A percentile compares a stretch with the other conserved stretches of the same genome.
phyloP scores from a whole-genome alignment of 2,329 filamentous ascomycete genomes.

The Lecanicillium sp. region DNA sequence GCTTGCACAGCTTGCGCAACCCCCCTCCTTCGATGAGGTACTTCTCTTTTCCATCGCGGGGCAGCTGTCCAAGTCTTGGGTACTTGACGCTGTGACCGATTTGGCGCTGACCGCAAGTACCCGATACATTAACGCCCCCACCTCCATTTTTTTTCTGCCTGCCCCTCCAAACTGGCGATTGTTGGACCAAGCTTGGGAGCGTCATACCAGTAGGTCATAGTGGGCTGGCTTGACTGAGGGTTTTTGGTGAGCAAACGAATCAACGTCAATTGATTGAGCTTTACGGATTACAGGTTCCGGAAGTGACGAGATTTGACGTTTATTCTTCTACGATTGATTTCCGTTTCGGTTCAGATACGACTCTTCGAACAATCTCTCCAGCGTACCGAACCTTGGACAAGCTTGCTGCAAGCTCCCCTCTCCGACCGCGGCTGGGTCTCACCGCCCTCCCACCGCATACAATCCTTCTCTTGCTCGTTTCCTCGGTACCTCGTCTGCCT shows the following conservation, averaged over 20 bases:
- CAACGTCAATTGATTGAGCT: constrained; percentile 4
- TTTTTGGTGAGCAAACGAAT: neutral
- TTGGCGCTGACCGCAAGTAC: constrained; percentile 7
- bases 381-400: too few relatives aligned
- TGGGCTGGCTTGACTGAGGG: constrained; percentile 8
- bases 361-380: neutral
- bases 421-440: constrained; percentile 1
- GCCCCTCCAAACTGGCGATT: constrained; percentile 10
- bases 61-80: constrained; percentile 16
- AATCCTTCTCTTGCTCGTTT: neutral
- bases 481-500: neutral
- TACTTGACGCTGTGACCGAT: constrained; percentile 12
- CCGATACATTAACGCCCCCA: constrained; percentile 13
- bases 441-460: constrained; percentile 9
- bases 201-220: too few relatives aligned
- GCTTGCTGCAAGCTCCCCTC: too few relatives aligned
- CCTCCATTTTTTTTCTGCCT: constrained; percentile 17
- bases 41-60: constrained; percentile 11
- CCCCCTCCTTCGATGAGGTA: constrained; percentile 5
- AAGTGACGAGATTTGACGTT: too few relatives aligned
- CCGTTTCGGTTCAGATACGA: too few relatives aligned
- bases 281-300: too few relatives aligned
- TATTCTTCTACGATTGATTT: too few relatives aligned
- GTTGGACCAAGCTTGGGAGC: constrained; percentile 3
- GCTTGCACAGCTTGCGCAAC: neutral